Base-by-base conservation (phyloP, 208 protist genomes). In the Phytomonas francai region DNA sequence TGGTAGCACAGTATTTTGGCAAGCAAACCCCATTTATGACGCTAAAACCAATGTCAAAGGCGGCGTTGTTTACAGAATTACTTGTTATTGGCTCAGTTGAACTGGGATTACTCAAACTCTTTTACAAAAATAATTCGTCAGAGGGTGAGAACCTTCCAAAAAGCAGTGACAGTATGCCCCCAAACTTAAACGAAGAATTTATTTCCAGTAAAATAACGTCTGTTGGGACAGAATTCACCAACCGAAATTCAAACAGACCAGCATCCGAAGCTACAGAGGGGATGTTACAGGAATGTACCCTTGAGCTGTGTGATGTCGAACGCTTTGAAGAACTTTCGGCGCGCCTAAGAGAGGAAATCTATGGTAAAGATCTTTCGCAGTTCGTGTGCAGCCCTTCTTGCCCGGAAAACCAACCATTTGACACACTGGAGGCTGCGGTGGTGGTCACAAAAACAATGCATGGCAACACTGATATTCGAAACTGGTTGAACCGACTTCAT, bases 401-500 rank as follows among this genome's bases (percentile, higher is more conserved):
- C n/a, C 0, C 22, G 2, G 59, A 63, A 63, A 66, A 29, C 33
- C 34, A 36, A 14, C 32, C 63, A 12, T 36, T 30, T 22, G 14
- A 5, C 14, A 49, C 63, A 0, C 22, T 22, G 11, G 34, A 9
- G 1, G 14, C 62, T 19, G 31, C 31, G 5, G 62, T 32, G 62
- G 62, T 12, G 33, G 28, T 34, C 42, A 63, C 42, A 12, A 61
- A 25, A 33, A 36, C 2, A 57, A 61, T 28, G 33, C n/a, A 30
- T n/a, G 73, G 70, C 49, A 84, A 75, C 12, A 79, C 76, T 25
- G 87, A 93, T 68, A 76, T 90, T 19, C 84, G 87, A 28, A 76
- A 77, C 36, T 93, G 87, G 87, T 51, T 90, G 56, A 88, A 89
- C 62, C 81, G 73, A 16, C 79, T 93, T 19, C 84, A 93, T 59